Evolutionary conservation across 345 rosid genomes (phyloP).

Genomic region (Salix suchowensis): DNA sequence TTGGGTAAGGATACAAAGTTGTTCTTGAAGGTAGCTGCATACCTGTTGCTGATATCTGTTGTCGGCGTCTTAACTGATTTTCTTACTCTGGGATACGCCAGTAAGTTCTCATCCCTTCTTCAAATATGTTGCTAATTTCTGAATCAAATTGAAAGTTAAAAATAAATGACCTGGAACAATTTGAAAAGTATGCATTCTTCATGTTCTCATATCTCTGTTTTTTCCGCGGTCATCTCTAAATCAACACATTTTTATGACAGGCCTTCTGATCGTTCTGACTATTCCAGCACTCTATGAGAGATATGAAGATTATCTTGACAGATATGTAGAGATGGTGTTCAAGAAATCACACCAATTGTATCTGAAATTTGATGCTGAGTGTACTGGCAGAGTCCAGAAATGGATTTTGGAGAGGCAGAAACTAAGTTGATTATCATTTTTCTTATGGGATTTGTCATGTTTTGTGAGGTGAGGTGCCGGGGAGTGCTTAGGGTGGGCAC

Average conservation of each 20-base stretch:
- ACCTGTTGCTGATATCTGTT: conserved; percentile 54
- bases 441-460: background rate
- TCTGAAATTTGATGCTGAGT: conserved; percentile 37
- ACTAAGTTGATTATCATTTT: conserved; percentile 39
- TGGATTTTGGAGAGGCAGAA: conserved; percentile 57
- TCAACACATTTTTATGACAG: conserved; percentile 31
- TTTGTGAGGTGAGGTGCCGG: background rate
- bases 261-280: conserved; percentile 56
- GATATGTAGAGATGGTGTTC: conserved; percentile 25
- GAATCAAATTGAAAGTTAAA: background rate
- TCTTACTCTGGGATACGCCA: conserved; percentile 58
- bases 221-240: background rate
- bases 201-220: background rate
- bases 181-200: background rate
- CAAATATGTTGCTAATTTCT: background rate
- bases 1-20: conserved; percentile 64
- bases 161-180: background rate
- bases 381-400: conserved; percentile 32
- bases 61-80: conserved; percentile 69
- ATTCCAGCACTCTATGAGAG: conserved; percentile 78
- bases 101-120: conserved; percentile 40
- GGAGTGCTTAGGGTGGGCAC: conserved; percentile 9
- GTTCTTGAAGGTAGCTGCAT: conserved; percentile 54
- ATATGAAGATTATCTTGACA: conserved; percentile 50
- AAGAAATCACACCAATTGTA: conserved; percentile 37